Base-by-base conservation (phyloP, 352 stramenopile genomes). In the Phytophthora agathidicida region DNA sequence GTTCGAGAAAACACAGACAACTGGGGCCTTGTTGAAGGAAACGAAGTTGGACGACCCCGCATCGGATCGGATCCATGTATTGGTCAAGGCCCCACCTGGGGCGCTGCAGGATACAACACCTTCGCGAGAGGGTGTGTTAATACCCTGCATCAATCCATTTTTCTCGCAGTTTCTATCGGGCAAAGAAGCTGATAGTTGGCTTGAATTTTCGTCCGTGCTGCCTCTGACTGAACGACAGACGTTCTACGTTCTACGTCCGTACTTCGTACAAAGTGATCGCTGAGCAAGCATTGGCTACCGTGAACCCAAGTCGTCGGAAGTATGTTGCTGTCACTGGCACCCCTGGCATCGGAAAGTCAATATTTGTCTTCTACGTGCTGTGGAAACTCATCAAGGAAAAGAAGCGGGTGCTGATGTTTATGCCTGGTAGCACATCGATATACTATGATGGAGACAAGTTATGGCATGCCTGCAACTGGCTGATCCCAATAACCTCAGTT, bases 341-440 rank as follows among this genome's bases (percentile, higher is more conserved):
- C 22, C 53, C 58, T 55, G 62, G 57, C n/a, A 45, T 65, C 54
- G 68, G 63, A 7, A 77, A 77, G 43, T 76, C 68, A 27, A 38
- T 71, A 30, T 73, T 73, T 22, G 28, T 76, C 39, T 68, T 68
- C 56, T 76, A 73, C 35, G 31, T 69, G n/a, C 57, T 75, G 60
- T 71, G 61, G 60, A 71, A 30, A 31, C 65, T 75, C 55, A 60
- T 69, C 48, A 68, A 71, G 56, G 51, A 58, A 1, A 62, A 59
- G 55, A 71, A 75, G 36, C 48, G 55, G 7, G 61, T 71, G 37
- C 38, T 75, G 39, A n/a, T n/a, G n/a, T 51, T 72, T 46, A 20
- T 72, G 11, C 36, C 48, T 9, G 22, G 22, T 22, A 13, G 62
- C 3, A 7, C n/a, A 14, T 11, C 33, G 0, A 51, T 73, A 7